phyloP scores from a whole-genome alignment of 306 rosid species.

The Cicer pinnatifidum region DNA sequence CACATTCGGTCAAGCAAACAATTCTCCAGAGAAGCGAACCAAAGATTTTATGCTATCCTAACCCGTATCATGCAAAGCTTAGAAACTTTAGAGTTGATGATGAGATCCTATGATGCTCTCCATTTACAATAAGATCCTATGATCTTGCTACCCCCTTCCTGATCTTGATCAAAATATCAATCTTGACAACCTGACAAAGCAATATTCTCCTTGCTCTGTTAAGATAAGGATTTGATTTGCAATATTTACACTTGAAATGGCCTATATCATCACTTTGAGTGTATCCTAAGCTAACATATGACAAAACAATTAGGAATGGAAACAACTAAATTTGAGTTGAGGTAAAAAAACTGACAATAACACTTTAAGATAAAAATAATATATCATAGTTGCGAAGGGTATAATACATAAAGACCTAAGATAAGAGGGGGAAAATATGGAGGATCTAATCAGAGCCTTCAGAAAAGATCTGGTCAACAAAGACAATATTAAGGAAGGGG shows the following conservation, averaged over 20 bases:
- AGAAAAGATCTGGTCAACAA: conserved; percentile 20
- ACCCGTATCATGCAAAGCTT: conserved; percentile 10
- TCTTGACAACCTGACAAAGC: neutral
- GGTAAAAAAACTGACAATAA: conserved; percentile 7
- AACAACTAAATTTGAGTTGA: neutral
- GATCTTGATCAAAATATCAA: too few species aligned
- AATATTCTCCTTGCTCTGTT: neutral
- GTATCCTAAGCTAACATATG: conserved; percentile 10
- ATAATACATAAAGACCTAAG: conserved; percentile 29
- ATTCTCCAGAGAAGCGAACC: neutral
- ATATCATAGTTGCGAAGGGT: neutral
- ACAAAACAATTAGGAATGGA: neutral
- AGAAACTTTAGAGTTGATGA: neutral
- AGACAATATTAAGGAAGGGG: conserved; percentile 22
- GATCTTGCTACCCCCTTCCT: too few species aligned
- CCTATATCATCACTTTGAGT: neutral
- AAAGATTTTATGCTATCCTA: conserved; percentile 3
- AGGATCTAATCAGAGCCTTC: conserved; percentile 25
- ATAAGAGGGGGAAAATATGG: conserved; percentile 6
- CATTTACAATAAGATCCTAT: too few species aligned
- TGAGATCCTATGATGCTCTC: too few species aligned
- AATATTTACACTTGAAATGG: conserved; percentile 2
- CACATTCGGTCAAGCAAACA: neutral
- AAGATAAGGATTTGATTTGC: conserved; percentile 2
- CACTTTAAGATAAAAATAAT: neutral